These are phyloP conservation scores for Candida ulmi DNA, from an alignment of 805 yeast species.

Conservation along the genomic window DNA sequence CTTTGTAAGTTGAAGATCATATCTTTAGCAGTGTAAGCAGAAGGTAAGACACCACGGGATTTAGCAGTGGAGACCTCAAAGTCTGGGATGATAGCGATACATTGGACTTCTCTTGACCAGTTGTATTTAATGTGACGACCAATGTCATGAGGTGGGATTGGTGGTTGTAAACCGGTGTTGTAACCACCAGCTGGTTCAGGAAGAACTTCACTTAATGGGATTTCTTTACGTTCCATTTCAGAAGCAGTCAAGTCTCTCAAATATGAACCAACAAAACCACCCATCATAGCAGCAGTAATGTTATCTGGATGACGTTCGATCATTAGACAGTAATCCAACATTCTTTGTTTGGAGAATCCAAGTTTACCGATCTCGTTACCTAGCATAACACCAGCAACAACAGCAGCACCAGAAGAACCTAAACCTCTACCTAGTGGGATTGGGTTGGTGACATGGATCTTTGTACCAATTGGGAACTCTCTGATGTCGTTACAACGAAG, in stretches of 20 bases:
- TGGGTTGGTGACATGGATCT: constrained; percentile 76
- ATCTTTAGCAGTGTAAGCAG: constrained; percentile 70
- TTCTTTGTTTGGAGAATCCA: constrained; percentile 66
- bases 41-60: constrained; percentile 86
- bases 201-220: constrained; percentile 79
- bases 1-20: constrained; percentile 91
- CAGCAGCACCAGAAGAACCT: constrained; percentile 98
- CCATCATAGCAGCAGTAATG: constrained; percentile 98
- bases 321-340: constrained; percentile 93
- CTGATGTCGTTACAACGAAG: constrained; percentile 75
- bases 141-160: constrained; percentile 77
- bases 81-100: constrained; percentile 88
- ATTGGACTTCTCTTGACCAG: constrained; percentile 78
- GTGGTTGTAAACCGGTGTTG: constrained; percentile 64
- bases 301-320: constrained; percentile 98
- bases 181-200: constrained; percentile 72
- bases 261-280: constrained; percentile 96
- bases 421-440: constrained; percentile 96
- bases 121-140: constrained; percentile 85
- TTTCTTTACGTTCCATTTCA: constrained; percentile 70
- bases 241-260: constrained; percentile 70
- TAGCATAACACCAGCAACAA: constrained; percentile 90
- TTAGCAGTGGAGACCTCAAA: constrained; percentile 93
- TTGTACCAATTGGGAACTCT: constrained; percentile 80
- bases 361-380: constrained; percentile 82